Conservation (phyloP, 2,329 filamentous ascomycete species). For the Aureobasidium zeae region DNA sequence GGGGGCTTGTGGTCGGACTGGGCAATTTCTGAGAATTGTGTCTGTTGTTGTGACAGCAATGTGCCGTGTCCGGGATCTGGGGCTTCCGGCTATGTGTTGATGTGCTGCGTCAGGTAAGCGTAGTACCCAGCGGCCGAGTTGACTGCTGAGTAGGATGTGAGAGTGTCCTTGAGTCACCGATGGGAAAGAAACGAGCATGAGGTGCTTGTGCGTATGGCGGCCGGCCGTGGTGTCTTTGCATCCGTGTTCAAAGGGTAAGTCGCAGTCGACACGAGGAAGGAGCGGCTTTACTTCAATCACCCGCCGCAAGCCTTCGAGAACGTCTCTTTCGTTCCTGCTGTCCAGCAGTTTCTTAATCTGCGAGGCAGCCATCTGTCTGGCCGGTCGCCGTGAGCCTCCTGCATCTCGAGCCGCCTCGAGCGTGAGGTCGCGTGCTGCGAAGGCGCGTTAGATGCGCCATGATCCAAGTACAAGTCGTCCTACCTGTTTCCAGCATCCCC, state of each 20-base stretch:
- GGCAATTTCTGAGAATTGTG: slow-evolving; percentile 98
- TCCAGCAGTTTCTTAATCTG: slow-evolving; percentile 94
- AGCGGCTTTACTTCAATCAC: slow-evolving; percentile 52
- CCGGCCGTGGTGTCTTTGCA: slow-evolving; percentile 96
- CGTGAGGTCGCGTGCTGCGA: slow-evolving; percentile 82
- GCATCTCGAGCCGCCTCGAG: slow-evolving; percentile 92
- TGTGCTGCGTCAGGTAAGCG: slow-evolving; percentile 94
- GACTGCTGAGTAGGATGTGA: slow-evolving; percentile 88
- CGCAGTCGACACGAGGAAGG: not conserved
- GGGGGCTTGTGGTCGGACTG: slow-evolving; percentile 81
- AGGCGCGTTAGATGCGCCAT: slow-evolving; percentile 6
- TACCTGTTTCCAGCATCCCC: slow-evolving; percentile 88
- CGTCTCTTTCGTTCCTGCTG: slow-evolving; percentile 84
- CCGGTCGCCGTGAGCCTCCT: slow-evolving; percentile 48
- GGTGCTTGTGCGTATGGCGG: too few relatives aligned
- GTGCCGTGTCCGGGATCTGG: slow-evolving; percentile 88
- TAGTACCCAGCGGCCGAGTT: slow-evolving; percentile 97
- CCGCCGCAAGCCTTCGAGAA: slow-evolving; percentile 80
- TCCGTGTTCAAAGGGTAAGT: slow-evolving; percentile 42
- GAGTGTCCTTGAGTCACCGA: slow-evolving; percentile 95
- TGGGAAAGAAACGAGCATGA: slow-evolving; percentile 93
- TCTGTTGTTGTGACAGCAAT: slow-evolving; percentile 96
- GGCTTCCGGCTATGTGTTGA: too few relatives aligned
- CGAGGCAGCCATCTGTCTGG: slow-evolving; percentile 60
- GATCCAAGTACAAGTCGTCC: not conserved